Percentiles rank a stretch among this genome's conserved stretches.
phyloP scores from a whole-genome alignment of 2,329 filamentous ascomycete genomes.

The Colletotrichum lentis region DNA sequence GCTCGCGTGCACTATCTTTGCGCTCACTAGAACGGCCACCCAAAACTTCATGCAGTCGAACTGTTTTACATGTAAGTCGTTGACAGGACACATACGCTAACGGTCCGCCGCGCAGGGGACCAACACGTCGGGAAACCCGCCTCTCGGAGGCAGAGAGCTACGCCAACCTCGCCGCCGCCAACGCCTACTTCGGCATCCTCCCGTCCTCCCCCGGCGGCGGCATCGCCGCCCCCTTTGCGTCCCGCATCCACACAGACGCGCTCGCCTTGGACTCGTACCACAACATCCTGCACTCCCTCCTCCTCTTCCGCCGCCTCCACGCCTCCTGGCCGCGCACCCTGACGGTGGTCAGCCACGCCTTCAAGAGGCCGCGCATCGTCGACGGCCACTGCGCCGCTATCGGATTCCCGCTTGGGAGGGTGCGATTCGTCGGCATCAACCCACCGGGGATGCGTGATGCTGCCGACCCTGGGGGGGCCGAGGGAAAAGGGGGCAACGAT shows the following conservation, averaged over 20 bases:
- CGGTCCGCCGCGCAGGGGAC: constrained; percentile 56
- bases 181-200: constrained; percentile 56
- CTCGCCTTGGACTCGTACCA: constrained; percentile 85
- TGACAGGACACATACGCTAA: not conserved
- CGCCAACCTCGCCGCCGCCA: constrained; percentile 58
- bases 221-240: constrained; percentile 7
- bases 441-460: constrained; percentile 58
- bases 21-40: no score
- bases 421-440: constrained; percentile 70
- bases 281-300: constrained; percentile 80
- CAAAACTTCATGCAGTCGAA: no score
- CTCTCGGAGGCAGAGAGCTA: constrained; percentile 72
- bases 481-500: not conserved
- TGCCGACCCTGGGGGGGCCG: constrained; percentile 15
- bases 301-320: constrained; percentile 62
- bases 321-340: constrained; percentile 63
- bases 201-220: constrained; percentile 19
- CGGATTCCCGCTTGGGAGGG: constrained; percentile 56
- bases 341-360: constrained; percentile 73
- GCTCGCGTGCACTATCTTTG: not conserved
- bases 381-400: constrained; percentile 71
- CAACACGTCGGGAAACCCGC: constrained; percentile 66
- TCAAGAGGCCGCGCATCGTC: constrained; percentile 71
- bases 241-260: constrained; percentile 69
- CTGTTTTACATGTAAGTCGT: no score